A percentile compares a stretch with the other conserved stretches of the same genome.
Evolutionary conservation across 2,329 filamentous ascomycete species (phyloP).

Genomic region (Aspergillus viridinutans): DNA sequence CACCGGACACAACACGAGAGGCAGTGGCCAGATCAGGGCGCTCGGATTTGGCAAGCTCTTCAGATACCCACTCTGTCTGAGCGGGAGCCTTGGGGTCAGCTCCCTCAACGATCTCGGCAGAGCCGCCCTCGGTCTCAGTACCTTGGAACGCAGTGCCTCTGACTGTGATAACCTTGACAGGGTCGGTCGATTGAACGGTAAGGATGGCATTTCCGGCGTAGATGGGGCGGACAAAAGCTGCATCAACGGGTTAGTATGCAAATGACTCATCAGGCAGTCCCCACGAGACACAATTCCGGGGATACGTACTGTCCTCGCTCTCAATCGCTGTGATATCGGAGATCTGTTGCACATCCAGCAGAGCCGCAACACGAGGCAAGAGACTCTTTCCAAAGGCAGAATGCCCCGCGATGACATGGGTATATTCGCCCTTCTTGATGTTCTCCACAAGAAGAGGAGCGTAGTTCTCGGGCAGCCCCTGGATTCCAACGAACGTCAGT

Average conservation of each 20-base stretch:
- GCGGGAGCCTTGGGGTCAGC: constrained; percentile 73
- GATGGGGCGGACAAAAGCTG: constrained; percentile 87
- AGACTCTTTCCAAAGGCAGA: constrained; percentile 96
- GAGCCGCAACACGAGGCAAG: constrained; percentile 82
- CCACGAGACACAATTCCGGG: not conserved
- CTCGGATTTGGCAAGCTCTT: constrained; percentile 89
- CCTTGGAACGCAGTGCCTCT: constrained; percentile 87
- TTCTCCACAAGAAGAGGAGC: constrained; percentile 93
- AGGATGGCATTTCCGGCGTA: constrained; percentile 97
- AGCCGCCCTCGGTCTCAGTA: constrained; percentile 66
- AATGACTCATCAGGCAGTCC: constrained; percentile 16
- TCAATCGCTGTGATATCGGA: constrained; percentile 87
- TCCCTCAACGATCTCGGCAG: constrained; percentile 73
- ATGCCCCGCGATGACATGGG: constrained; percentile 84
- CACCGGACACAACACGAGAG: constrained; percentile 83
- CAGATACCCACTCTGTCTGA: constrained; percentile 83
- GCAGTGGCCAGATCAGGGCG: constrained; percentile 92
- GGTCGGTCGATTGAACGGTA: constrained; percentile 85
- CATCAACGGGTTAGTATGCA: constrained; percentile 13
- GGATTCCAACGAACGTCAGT: constrained; percentile 7
- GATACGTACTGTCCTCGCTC: constrained; percentile 68
- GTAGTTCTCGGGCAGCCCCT: constrained; percentile 90
- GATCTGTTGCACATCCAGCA: constrained; percentile 88
- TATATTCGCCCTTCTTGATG: constrained; percentile 91
- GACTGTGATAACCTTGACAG: constrained; percentile 84